These are phyloP conservation scores for Aspergillus neoniger DNA, from an alignment of 2,329 filamentous ascomycete species.

Conservation along the genomic window DNA sequence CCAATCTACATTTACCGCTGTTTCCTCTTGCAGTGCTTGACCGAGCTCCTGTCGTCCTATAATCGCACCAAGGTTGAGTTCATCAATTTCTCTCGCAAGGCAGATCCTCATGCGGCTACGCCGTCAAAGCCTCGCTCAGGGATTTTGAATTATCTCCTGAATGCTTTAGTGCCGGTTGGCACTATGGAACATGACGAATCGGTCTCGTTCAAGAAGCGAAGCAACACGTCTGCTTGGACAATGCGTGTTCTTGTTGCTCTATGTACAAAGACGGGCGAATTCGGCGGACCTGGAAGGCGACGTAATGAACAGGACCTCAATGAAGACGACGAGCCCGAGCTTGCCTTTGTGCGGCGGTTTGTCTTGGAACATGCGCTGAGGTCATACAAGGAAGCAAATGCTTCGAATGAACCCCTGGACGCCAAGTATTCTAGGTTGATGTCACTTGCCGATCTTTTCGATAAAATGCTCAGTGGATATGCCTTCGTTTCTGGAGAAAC, in stretches of 20 bases:
- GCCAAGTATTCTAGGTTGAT: conserved; percentile 85
- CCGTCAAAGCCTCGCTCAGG: conserved; percentile 92
- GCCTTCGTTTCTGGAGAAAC: conserved; percentile 60
- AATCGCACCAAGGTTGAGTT: conserved; percentile 96
- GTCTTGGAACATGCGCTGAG: conserved; percentile 91
- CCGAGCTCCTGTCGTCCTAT: conserved; percentile 88
- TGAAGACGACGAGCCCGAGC: conserved; percentile 47
- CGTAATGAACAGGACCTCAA: conserved; percentile 44
- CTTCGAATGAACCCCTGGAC: conserved; percentile 77
- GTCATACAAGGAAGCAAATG: conserved; percentile 84
- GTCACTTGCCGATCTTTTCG: conserved; percentile 86
- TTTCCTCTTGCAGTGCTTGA: conserved; percentile 88
- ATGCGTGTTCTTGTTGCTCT: conserved; percentile 84
- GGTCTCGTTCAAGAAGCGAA: conserved; percentile 77
- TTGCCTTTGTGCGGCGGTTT: conserved; percentile 91
- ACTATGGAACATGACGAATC: conserved; percentile 72
- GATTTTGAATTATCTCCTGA: conserved; percentile 90
- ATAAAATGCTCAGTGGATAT: conserved; percentile 83
- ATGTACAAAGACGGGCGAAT: conserved; percentile 84
- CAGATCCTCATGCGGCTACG: conserved; percentile 77
- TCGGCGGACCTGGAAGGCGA: conserved; percentile 59
- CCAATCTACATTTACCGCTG: conserved; percentile 96
- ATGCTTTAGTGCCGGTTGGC: conserved; percentile 69
- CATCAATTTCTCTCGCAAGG: conserved; percentile 96
- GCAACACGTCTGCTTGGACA: conserved; percentile 80